Evolutionary conservation across 176 grass and related monocot genomes (phyloP).

Genomic region (Cenchrus americanus): DNA sequence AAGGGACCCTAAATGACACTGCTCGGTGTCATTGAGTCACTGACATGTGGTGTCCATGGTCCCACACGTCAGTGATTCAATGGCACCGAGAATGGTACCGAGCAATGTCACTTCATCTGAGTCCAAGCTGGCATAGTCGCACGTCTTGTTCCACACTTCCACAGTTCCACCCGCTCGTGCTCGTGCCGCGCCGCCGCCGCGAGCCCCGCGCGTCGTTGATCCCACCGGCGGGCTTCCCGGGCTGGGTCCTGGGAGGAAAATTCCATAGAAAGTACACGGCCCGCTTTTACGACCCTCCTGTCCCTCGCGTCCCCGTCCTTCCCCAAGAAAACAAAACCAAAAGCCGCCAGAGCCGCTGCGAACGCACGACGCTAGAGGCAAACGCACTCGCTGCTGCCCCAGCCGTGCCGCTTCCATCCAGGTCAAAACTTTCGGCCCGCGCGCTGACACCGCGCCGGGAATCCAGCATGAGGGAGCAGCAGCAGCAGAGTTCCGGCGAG

Average conservation of each 20-base stretch:
- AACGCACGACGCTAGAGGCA: slow-evolving; percentile 19
- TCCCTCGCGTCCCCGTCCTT: background rate
- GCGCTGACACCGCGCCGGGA: background rate
- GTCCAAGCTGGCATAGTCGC: too few species aligned
- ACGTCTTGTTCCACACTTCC: too few species aligned
- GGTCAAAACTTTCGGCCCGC: slow-evolving; percentile 20
- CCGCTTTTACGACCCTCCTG: slow-evolving; percentile 33
- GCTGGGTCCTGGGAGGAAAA: background rate
- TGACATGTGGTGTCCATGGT: too few species aligned
- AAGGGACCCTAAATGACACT: too few species aligned
- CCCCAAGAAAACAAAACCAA: slow-evolving; percentile 14
- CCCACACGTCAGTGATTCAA: too few species aligned
- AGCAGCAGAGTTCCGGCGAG: slow-evolving; percentile 41
- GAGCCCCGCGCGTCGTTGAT: slow-evolving; percentile 46
- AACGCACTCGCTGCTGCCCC: background rate
- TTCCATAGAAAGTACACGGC: slow-evolving; percentile 12
- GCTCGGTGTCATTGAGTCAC: too few species aligned
- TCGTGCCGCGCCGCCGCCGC: slow-evolving; percentile 1
- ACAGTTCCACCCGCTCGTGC: background rate
- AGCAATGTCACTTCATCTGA: too few species aligned
- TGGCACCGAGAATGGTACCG: too few species aligned
- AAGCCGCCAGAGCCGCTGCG: slow-evolving; percentile 41
- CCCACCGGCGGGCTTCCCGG: slow-evolving; percentile 41
- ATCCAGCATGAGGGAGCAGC: slow-evolving; percentile 39
- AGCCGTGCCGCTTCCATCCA: background rate